phyloP scores from a whole-genome alignment of 768 basidiomycete genomes.

The Tulasnella sp. region DNA sequence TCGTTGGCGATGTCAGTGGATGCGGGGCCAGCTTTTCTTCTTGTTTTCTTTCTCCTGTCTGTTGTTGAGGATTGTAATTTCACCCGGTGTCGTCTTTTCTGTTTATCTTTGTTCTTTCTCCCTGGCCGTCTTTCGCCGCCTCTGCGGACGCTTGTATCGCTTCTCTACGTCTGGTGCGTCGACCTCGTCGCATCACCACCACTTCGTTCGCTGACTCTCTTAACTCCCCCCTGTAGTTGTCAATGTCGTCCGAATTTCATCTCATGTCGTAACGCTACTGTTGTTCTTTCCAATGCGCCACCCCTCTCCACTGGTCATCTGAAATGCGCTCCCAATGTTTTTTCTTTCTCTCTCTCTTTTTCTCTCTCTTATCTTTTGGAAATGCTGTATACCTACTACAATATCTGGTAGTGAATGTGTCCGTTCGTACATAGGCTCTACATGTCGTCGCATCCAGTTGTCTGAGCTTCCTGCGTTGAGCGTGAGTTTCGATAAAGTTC shows the following conservation, averaged over 20 bases:
- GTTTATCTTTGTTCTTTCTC: neutral
- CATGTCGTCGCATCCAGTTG: neutral
- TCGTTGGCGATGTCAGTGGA: neutral
- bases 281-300: neutral
- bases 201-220: neutral
- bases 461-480: neutral
- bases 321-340: neutral
- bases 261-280: neutral
- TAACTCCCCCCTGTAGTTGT: neutral
- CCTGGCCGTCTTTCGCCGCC: neutral
- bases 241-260: neutral
- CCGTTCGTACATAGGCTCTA: neutral
- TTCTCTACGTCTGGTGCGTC: neutral
- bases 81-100: neutral
- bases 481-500: neutral
- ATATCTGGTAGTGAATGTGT: neutral
- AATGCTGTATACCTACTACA: neutral
- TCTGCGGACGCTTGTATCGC: neutral
- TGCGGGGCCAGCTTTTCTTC: neutral
- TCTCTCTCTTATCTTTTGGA: neutral
- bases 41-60: neutral
- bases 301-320: neutral
- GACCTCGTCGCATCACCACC: neutral
- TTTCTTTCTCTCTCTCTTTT: neutral
- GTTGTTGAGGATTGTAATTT: neutral